Base-by-base conservation (phyloP, 2,329 filamentous ascomycete genomes). In the Fusarium tuaranense region DNA sequence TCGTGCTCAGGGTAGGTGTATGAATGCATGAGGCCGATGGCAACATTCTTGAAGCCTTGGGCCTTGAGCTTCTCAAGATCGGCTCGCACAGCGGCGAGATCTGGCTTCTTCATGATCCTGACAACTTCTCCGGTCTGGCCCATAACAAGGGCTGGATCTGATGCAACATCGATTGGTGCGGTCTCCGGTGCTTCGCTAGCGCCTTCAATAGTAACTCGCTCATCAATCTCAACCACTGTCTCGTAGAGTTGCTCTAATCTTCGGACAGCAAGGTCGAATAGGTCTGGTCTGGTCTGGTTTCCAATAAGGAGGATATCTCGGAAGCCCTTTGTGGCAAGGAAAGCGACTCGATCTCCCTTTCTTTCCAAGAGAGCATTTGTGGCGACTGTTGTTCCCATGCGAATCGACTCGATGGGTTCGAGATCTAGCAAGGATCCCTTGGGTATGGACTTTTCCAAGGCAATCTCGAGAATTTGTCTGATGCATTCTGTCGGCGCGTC, bases 371-470 rank as follows among this genome's bases (percentile, higher is more conserved):
- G 83, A 2, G 93, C 93, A 80, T 95, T 95, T 0, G 93, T 95
- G 2, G 93, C 93, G 3, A 95, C 93, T 0, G 93, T 95, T 1
- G 93, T 95, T n/a, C 93, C 93, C 92, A 94, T 94, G 25, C 93
- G 90, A 77, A 94, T 94, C 67, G 90, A 92, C 79, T 93, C 91
- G 41, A 86, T 81, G 13, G 81, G 77, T 0, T 79, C 80, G 2
- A 83, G 79, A 13, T 84, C 81, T 13, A 85, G 62, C 8, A 81
- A 65, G 2, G 80, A 76, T 1, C 81, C 83, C 7, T 82, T 77
- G 0, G 83, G 81, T 18, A 84, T 76, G 3, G 79, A 70, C 7
- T 76, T 77, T 5, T 79, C 78, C 1, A 80, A 80, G 7, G 81
- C 82, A 18, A 78, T 75, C 75, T 82, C 82, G 13, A 84, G 73